phyloP scores from a whole-genome alignment of 2,329 filamentous ascomycete genomes.

The Cytospora chrysosperma region DNA sequence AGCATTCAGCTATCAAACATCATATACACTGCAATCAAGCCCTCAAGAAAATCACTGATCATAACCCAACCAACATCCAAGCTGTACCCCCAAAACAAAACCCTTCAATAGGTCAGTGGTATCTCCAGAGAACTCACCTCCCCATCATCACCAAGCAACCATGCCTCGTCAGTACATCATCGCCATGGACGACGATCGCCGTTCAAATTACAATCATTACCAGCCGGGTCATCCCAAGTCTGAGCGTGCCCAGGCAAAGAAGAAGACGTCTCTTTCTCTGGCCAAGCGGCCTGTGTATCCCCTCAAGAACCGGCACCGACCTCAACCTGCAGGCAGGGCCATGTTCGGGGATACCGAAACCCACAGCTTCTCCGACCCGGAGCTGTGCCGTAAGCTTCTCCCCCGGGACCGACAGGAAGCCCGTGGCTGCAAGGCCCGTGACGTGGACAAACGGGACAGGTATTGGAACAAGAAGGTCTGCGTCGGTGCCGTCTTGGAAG shows the following conservation, averaged over 20 bases:
- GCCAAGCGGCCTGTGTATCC: not conserved
- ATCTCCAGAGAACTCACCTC: not conserved
- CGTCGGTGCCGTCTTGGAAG: not conserved
- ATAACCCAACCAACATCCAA: not conserved
- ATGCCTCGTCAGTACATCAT: not conserved
- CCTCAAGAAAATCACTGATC: not conserved
- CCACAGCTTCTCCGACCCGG: not conserved
- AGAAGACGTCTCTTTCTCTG: not conserved
- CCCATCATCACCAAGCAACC: not conserved
- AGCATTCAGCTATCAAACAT: not conserved
- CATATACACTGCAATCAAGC: not conserved
- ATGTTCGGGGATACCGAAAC: not conserved
- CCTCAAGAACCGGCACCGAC: not conserved
- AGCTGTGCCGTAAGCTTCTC: not conserved
- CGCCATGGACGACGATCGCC: not conserved
- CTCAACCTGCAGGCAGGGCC: not conserved
- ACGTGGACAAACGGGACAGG: not conserved
- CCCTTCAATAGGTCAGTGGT: not conserved
- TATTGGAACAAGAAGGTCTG: not conserved
- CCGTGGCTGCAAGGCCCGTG: slow-evolving; percentile 3
- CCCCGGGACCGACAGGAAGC: not conserved
- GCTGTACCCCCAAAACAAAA: not conserved
- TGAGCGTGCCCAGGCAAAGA: not conserved
- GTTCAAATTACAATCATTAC: not conserved
- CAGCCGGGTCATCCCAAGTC: not conserved